A percentile compares a stretch with the other conserved stretches of the same genome.
Evolutionary conservation across 257 asterid genomes (phyloP).

Genomic region (Ajuga chamaepitys): DNA sequence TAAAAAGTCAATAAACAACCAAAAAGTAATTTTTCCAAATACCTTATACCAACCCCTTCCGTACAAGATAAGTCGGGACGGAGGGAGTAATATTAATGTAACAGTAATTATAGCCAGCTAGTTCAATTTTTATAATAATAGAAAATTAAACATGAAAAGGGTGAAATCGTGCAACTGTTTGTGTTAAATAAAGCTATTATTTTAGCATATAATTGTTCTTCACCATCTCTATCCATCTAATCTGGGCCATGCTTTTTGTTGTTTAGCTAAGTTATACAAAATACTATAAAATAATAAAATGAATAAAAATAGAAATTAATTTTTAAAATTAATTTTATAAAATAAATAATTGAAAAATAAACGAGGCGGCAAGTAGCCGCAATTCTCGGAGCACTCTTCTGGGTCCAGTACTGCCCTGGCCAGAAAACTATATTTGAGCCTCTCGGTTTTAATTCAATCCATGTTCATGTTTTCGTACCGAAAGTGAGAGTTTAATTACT

Average conservation of each 20-base stretch:
- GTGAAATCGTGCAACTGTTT: constrained; percentile 41
- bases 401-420: not conserved
- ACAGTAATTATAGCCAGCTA: constrained; percentile 23
- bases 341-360: constrained; percentile 26
- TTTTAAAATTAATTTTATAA: constrained; percentile 17
- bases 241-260: constrained; percentile 18
- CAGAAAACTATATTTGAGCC: no score
- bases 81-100: no score
- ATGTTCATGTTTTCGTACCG: no score
- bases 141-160: constrained; percentile 17
- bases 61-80: no score
- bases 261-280: not conserved
- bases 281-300: no score
- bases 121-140: constrained; percentile 6
- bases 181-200: constrained; percentile 18
- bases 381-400: constrained; percentile 36
- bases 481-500: no score
- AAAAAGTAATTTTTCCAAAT: no score
- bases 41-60: no score
- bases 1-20: no score
- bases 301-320: not conserved
- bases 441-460: no score
- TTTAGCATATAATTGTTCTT: constrained; percentile 20
- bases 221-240: constrained; percentile 18
- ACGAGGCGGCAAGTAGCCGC: constrained; percentile 69